A percentile compares a stretch with the other conserved stretches of the same genome.
Conservation (phyloP, 78 protist species). For the Chrysochromulina parva region DNA sequence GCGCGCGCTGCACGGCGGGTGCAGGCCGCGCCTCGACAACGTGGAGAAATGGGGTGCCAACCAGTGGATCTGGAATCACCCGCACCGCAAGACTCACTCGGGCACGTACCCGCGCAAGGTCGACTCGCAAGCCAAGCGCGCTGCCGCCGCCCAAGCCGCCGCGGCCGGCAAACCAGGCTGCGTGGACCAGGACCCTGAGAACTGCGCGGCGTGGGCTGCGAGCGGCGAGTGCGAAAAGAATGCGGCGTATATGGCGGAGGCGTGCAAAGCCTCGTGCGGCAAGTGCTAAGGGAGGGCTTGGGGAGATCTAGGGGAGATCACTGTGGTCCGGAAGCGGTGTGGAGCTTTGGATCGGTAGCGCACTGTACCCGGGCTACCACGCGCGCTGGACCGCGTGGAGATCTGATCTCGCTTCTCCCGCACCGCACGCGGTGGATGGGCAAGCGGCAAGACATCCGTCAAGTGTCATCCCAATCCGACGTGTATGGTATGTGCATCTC, state of each 20-base stretch:
- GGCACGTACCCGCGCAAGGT: background rate
- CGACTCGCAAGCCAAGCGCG: background rate
- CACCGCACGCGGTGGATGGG: too few relatives aligned
- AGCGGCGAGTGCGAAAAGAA: background rate
- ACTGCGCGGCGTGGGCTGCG: constrained; percentile 6
- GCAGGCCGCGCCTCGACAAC: background rate
- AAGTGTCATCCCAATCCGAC: too few relatives aligned
- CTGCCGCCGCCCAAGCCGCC: background rate
- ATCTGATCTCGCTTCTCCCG: too few relatives aligned
- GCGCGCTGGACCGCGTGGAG: too few relatives aligned
- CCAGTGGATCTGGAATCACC: constrained; percentile 35
- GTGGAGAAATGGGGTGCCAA: constrained; percentile 29
- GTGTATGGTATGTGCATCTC: too few relatives aligned
- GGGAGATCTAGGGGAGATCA: too few relatives aligned
- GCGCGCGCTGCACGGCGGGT: constrained; percentile 19
- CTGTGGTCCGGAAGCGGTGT: too few relatives aligned
- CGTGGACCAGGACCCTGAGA: background rate
- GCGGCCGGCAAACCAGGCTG: background rate
- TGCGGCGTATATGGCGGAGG: background rate
- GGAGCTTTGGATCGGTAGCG: too few relatives aligned
- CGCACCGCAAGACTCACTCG: background rate
- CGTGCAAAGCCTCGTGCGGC: background rate
- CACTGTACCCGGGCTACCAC: too few relatives aligned
- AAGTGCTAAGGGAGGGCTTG: background rate
- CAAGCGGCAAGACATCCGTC: too few relatives aligned